Percentiles rank a stretch among this genome's conserved stretches.
Evolutionary conservation across 2,329 filamentous ascomycete species (phyloP).

Genomic region (Fusarium cicatricum): DNA sequence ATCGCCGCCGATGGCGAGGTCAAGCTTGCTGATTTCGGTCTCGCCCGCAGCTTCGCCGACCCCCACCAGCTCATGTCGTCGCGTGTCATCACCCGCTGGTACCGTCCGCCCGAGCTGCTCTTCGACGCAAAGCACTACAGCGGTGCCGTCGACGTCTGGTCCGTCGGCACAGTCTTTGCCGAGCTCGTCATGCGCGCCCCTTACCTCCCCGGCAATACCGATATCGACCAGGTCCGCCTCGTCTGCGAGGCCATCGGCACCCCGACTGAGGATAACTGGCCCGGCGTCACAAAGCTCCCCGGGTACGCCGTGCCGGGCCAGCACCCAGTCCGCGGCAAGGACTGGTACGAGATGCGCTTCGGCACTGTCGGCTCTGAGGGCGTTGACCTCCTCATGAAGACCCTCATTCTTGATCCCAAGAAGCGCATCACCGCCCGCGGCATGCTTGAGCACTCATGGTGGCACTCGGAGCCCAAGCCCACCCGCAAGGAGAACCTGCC

Average conservation of each 20-base stretch:
- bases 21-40: constrained; percentile 97
- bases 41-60: constrained; percentile 88
- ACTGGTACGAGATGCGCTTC: constrained; percentile 80
- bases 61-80: constrained; percentile 89
- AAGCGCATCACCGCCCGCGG: constrained; percentile 80
- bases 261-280: constrained; percentile 94
- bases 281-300: constrained; percentile 81
- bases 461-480: constrained; percentile 82
- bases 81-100: constrained; percentile 97
- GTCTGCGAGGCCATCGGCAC: constrained; percentile 89
- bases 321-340: constrained; percentile 69
- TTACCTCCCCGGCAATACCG: constrained; percentile 83
- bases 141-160: constrained; percentile 94
- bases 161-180: constrained; percentile 89
- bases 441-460: constrained; percentile 86
- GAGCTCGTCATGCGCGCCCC: constrained; percentile 86
- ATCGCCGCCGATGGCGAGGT: constrained; percentile 93
- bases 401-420: constrained; percentile 85
- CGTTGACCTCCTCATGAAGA: constrained; percentile 87
- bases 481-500: constrained; percentile 85
- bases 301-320: constrained; percentile 79
- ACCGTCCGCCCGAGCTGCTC: constrained; percentile 90
- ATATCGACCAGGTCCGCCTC: constrained; percentile 84
- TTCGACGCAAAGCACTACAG: constrained; percentile 91
- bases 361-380: constrained; percentile 82